Conservation (phyloP, 1,284 basidiomycete genomes). For the Apiotrichum montevideense region DNA sequence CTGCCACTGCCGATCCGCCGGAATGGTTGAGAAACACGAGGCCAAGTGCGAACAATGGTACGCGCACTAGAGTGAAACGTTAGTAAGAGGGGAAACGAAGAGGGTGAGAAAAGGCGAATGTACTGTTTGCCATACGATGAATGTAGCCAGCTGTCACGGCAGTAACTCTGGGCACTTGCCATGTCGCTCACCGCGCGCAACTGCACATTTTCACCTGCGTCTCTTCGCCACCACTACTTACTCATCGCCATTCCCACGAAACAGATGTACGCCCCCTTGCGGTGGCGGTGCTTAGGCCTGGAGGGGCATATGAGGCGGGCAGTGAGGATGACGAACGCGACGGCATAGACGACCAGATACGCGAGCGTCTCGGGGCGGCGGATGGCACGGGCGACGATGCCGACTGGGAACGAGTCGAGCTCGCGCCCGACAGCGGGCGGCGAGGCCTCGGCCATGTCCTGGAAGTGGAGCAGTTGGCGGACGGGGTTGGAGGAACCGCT, state of each 20-base stretch:
- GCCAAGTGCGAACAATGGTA: not conserved
- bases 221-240: not conserved
- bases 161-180: too few species aligned
- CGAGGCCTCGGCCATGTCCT: too few species aligned
- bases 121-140: too few species aligned
- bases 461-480: too few species aligned
- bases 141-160: too few species aligned
- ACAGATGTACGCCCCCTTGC: not conserved
- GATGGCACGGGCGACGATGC: not conserved
- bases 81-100: not conserved
- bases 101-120: too few species aligned
- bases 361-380: not conserved
- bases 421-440: not conserved
- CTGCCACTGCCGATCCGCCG: too few species aligned
- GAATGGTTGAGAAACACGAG: not conserved
- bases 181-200: not conserved
- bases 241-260: not conserved
- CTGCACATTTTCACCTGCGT: not conserved
- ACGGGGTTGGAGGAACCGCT: too few species aligned
- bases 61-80: not conserved
- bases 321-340: not conserved
- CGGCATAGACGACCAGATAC: not conserved
- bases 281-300: not conserved
- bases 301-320: not conserved
- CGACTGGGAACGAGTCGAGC: slow-evolving; percentile 1